Evolutionary conservation across 768 basidiomycete species (phyloP).

Genomic region (Glaciozyma antarctica): DNA sequence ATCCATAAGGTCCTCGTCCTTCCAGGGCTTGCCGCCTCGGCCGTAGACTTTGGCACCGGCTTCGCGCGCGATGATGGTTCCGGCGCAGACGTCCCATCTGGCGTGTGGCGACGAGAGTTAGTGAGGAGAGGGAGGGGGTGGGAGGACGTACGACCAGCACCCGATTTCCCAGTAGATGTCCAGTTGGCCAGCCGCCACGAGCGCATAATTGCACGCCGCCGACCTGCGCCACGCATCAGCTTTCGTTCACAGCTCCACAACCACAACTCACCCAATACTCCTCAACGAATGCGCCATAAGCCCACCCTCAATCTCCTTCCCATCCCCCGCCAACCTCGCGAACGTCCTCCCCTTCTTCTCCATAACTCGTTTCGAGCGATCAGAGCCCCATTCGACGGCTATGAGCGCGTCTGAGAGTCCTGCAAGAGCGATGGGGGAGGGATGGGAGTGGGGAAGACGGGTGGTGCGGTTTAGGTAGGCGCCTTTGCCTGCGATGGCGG

Average conservation of each 20-base stretch:
- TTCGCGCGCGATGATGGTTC: slow-evolving; percentile 80
- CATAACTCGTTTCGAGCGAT: slow-evolving; percentile 36
- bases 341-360: slow-evolving; percentile 48
- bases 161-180: slow-evolving; percentile 62
- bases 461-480: slow-evolving; percentile 56
- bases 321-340: slow-evolving; percentile 62
- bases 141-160: slow-evolving; percentile 47
- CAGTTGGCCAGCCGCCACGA: slow-evolving; percentile 68
- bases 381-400: slow-evolving; percentile 70
- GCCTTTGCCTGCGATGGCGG: slow-evolving; percentile 67
- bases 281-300: slow-evolving; percentile 77
- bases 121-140: background rate
- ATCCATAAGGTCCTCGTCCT: slow-evolving; percentile 38
- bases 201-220: slow-evolving; percentile 67
- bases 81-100: slow-evolving; percentile 49
- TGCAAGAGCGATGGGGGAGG: slow-evolving; percentile 50
- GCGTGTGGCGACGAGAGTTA: background rate
- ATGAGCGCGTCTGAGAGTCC: slow-evolving; percentile 64
- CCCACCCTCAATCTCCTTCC: slow-evolving; percentile 55
- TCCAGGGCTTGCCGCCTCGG: slow-evolving; percentile 14
- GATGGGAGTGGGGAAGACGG: slow-evolving; percentile 53
- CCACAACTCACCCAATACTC: slow-evolving; percentile 57
- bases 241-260: background rate
- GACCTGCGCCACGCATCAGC: slow-evolving; percentile 12
- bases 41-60: slow-evolving; percentile 66